Base-by-base conservation (phyloP, 371 early-diverging fungal genomes). In the Nosema granulosis region DNA sequence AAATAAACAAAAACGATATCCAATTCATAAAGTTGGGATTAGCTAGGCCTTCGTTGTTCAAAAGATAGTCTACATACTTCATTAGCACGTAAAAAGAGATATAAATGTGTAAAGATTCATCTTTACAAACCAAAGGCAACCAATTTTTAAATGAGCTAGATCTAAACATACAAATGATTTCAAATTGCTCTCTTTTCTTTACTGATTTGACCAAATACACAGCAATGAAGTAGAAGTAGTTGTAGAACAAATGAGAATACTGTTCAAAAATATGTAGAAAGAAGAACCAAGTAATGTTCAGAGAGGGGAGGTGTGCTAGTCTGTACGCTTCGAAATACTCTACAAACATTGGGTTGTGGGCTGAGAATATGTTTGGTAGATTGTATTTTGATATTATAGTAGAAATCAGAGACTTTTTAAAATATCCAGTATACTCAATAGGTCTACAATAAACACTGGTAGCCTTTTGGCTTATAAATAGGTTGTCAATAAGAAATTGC, bases 21-120 rank as follows among this genome's bases (percentile, higher is more conserved):
- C 73, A 72, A 20, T 56, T 56, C 62, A 72, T 34, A 51, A 72
- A 72, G 37, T 72, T 72, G 16, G 73, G 73, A n/a, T 72, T 72
- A 11, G 49, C 73, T 43, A 72, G 28, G n/a, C 73, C 73, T n/a
- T 22, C n/a, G 13, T 32, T 22, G 28, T 51, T 32, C 31, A 72
- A 43, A 3, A 72, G 63, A 62, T 35, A 62, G 12, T 72, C 32
- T 35, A 72, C 26, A 35, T 72, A 57, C 11, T 24, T 59, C 62
- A 50, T 49, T n/a, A 72, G 20, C 22, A 62, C 29, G 32, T 61
- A 72, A 20, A 72, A 49, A 50, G 38, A 32, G 12, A 43, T 11
- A 31, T 72, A 72, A 26, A 72, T 49, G 38, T 56, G 57, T n/a
- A 62, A 13, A 16, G 32, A 32, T n/a, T 35, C 50, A 26, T 52